Evolutionary conservation across 257 asterid genomes (phyloP).

Genomic region (Fraxinus quadrangulata): DNA sequence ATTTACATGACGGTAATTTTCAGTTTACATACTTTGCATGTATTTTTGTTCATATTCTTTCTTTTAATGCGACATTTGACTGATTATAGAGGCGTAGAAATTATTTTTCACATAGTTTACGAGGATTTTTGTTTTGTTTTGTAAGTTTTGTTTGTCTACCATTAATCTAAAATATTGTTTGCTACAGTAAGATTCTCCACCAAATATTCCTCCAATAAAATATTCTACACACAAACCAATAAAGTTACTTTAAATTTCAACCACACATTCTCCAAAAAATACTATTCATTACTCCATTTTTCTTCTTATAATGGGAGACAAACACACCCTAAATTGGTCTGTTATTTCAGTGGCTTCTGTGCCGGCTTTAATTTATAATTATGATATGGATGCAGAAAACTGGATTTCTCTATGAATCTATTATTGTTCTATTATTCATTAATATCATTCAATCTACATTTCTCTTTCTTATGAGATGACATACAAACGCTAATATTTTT

Average conservation of each 20-base stretch:
- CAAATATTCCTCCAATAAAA: too few species aligned
- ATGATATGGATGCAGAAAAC: neutral
- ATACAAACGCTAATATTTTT: neutral
- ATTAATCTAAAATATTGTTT: too few species aligned
- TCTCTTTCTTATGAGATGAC: neutral
- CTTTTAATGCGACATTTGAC: neutral
- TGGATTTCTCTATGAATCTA: too few species aligned
- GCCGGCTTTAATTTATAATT: neutral
- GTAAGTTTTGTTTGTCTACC: too few species aligned
- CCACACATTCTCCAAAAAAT: too few species aligned
- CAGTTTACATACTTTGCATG: neutral
- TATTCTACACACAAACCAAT: too few species aligned
- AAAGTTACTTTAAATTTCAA: too few species aligned
- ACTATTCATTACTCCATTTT: too few species aligned
- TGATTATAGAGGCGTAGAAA: neutral
- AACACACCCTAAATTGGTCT: too few species aligned
- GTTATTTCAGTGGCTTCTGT: neutral
- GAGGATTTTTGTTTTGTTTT: neutral
- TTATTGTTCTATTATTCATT: neutral
- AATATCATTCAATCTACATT: neutral
- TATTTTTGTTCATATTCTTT: neutral
- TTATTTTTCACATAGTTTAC: neutral
- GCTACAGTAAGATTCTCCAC: too few species aligned
- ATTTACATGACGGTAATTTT: slow-evolving; percentile 89
- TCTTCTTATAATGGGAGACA: too few species aligned